phyloP scores from a whole-genome alignment of 169 alveolate species.

The Blepharisma undulans region DNA sequence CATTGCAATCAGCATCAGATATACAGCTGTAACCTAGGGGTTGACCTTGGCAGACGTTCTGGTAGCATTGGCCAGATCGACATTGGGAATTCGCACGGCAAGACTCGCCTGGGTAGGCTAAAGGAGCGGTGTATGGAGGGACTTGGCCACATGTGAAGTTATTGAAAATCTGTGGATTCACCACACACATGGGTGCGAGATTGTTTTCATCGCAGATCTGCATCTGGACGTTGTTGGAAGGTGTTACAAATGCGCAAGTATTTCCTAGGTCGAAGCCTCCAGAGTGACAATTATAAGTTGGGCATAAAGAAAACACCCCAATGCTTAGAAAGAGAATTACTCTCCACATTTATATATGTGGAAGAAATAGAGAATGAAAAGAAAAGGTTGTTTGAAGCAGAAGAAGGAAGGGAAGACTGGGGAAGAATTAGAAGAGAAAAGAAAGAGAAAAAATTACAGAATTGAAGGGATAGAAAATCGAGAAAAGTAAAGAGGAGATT shows the following conservation, averaged over 20 bases:
- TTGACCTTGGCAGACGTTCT: conserved; percentile 23
- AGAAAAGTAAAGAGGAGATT: not conserved
- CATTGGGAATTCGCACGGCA: not conserved
- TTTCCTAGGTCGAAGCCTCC: not conserved
- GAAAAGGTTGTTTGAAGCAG: not conserved
- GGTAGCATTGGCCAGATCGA: not conserved
- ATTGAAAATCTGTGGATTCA: not conserved
- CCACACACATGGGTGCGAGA: not conserved
- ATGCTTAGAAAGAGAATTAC: not conserved
- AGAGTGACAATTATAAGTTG: not conserved
- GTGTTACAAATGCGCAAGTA: not conserved
- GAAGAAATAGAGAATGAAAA: not conserved
- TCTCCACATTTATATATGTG: not conserved
- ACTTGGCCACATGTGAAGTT: not conserved
- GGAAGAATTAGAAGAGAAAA: not conserved
- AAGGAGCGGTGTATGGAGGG: not conserved
- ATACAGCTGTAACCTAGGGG: conserved; percentile 2
- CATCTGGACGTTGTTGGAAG: not conserved
- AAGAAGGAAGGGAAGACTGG: not conserved
- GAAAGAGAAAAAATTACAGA: not conserved
- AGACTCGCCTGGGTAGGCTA: conserved; percentile 36
- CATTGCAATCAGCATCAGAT: not conserved
- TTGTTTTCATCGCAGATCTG: not conserved
- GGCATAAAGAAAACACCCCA: not conserved
- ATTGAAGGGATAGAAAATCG: not conserved